Percentiles rank a stretch among this genome's conserved stretches.
Evolutionary conservation across 305 asterid species (phyloP).

Genomic region (Fraxinus velutina): DNA sequence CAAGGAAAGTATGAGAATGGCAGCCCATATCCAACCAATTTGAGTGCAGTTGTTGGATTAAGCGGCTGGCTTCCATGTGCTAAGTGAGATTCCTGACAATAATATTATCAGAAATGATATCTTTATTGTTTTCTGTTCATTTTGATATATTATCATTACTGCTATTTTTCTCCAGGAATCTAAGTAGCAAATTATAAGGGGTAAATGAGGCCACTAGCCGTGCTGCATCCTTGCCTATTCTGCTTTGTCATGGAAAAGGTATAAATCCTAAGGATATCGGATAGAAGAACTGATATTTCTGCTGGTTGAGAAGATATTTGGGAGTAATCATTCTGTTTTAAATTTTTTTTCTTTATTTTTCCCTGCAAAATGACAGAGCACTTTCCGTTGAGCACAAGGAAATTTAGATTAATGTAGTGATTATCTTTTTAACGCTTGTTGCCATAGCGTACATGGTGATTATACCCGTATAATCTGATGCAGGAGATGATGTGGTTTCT

Average conservation of each 20-base stretch:
- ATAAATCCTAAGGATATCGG: constrained; percentile 8
- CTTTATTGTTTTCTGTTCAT: constrained; percentile 15
- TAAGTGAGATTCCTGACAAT: constrained; percentile 39
- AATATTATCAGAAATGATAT: background rate
- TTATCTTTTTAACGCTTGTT: background rate
- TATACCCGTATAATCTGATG: constrained; percentile 24
- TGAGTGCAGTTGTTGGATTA: constrained; percentile 69
- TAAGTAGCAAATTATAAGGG: constrained; percentile 52
- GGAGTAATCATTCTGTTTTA: background rate
- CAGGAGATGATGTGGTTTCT: constrained; percentile 79
- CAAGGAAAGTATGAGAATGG: constrained; percentile 63
- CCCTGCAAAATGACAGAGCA: background rate
- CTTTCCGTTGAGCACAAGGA: background rate
- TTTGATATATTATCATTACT: constrained; percentile 6
- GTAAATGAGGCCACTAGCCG: constrained; percentile 52
- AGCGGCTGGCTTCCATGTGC: constrained; percentile 90
- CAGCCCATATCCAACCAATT: constrained; percentile 48
- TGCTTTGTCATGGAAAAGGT: constrained; percentile 87
- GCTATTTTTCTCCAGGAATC: constrained; percentile 38
- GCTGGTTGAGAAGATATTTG: background rate
- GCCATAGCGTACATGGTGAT: background rate
- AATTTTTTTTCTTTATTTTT: background rate
- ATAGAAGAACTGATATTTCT: background rate
- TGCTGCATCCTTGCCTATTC: constrained; percentile 75
- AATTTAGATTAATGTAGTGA: background rate